Conservation (phyloP, 306 rosid species). For the Pyrus betulifolia region DNA sequence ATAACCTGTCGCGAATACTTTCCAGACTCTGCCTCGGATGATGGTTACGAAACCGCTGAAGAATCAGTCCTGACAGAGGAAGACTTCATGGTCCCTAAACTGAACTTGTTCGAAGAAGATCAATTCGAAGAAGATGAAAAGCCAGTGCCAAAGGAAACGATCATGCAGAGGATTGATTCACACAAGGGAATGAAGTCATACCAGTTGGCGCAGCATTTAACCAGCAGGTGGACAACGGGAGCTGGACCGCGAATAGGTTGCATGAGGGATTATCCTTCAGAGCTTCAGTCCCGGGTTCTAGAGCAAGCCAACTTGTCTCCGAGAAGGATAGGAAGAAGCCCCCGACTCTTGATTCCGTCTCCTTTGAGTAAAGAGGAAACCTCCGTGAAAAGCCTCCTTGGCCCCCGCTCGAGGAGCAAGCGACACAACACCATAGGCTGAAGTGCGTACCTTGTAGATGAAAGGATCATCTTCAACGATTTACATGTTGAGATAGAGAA, state of each 20-base stretch:
- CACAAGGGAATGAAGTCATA: slow-evolving; percentile 70
- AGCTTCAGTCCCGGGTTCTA: slow-evolving; percentile 56
- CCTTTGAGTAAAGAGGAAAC: slow-evolving; percentile 18
- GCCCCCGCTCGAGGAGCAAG: neutral
- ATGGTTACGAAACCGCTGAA: slow-evolving; percentile 77
- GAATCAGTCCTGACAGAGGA: slow-evolving; percentile 61
- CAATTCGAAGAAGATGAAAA: slow-evolving; percentile 25
- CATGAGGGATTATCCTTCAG: slow-evolving; percentile 82
- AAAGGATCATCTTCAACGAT: neutral
- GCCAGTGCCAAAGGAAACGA: slow-evolving; percentile 55
- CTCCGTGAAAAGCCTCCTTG: neutral
- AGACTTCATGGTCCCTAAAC: slow-evolving; percentile 64
- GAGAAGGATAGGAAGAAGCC: slow-evolving; percentile 27
- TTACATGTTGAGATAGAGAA: neutral
- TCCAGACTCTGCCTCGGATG: slow-evolving; percentile 15
- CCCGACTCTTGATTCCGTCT: slow-evolving; percentile 12
- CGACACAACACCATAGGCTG: slow-evolving; percentile 11
- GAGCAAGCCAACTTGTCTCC: slow-evolving; percentile 77
- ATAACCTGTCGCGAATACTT: slow-evolving; percentile 7
- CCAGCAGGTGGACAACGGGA: slow-evolving; percentile 72
- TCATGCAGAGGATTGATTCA: slow-evolving; percentile 53
- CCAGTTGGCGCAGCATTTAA: slow-evolving; percentile 57
- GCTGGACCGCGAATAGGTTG: slow-evolving; percentile 84
- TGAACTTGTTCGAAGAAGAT: slow-evolving; percentile 54
- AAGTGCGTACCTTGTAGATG: neutral